Evolutionary conservation across 2,329 filamentous ascomycete genomes (phyloP).

Genomic region (Colletotrichum shisoi): DNA sequence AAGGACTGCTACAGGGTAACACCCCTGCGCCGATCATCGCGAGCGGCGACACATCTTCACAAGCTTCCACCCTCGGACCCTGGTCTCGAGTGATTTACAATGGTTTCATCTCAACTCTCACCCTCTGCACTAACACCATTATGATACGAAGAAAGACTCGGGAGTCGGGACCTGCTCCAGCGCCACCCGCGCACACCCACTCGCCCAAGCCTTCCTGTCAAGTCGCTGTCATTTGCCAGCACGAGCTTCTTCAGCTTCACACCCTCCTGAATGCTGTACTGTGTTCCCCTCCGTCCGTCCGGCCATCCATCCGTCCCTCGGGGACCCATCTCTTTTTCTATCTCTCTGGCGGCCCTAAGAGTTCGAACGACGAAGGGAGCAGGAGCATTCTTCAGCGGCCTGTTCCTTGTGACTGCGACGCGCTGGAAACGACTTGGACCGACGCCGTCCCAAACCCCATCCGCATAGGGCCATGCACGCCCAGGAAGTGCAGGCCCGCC

Average conservation of each 20-base stretch:
- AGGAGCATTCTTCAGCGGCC: constrained; percentile 34
- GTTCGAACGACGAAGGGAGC: constrained; percentile 38
- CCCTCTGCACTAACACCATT: constrained; percentile 29
- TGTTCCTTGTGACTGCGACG: constrained; percentile 36
- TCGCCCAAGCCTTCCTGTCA: constrained; percentile 27
- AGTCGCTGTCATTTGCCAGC: constrained; percentile 42
- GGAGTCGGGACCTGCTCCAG: constrained; percentile 28
- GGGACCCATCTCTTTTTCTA: background rate
- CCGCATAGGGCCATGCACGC: constrained; percentile 6
- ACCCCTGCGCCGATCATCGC: constrained; percentile 38
- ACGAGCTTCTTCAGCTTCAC: constrained; percentile 13
- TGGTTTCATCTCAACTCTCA: constrained; percentile 39
- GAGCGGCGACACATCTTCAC: constrained; percentile 17
- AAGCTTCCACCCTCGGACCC: constrained; percentile 34
- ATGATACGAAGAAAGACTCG: constrained; percentile 35
- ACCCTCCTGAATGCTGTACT: constrained; percentile 12
- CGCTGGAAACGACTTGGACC: constrained; percentile 28
- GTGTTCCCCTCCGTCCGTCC: too few species aligned
- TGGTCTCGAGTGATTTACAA: constrained; percentile 40
- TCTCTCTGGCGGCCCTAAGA: constrained; percentile 32
- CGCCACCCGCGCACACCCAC: constrained; percentile 23
- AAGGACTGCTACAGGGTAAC: constrained; percentile 32
- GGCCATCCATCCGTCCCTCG: constrained; percentile 14
- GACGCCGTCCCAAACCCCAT: constrained; percentile 31
- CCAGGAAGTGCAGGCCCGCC: constrained; percentile 8